These are phyloP conservation scores for Dendrothele bispora DNA, from an alignment of 768 basidiomycete genomes.

Conservation along the genomic window DNA sequence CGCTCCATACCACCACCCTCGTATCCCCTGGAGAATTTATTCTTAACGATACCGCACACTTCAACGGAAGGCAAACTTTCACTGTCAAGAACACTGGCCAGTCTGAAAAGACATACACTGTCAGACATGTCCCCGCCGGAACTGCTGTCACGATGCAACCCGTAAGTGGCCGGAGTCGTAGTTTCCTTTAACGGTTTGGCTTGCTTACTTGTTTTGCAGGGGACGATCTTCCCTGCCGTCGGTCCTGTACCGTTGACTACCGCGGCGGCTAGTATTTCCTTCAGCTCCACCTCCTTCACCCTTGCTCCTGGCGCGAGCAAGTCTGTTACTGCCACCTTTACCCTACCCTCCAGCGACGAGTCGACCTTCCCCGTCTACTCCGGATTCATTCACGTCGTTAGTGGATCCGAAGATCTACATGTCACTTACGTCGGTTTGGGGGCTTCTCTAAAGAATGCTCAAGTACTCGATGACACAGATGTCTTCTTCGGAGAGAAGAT, in stretches of 20 bases:
- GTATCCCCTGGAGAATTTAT: slow-evolving; percentile 58
- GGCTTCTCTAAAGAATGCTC: slow-evolving; percentile 43
- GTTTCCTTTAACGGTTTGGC: neutral
- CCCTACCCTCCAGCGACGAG: slow-evolving; percentile 41
- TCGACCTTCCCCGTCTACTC: slow-evolving; percentile 47
- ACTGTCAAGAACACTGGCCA: slow-evolving; percentile 51
- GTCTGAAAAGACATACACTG: slow-evolving; percentile 39
- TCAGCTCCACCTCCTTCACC: slow-evolving; percentile 44
- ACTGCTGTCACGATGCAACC: slow-evolving; percentile 48
- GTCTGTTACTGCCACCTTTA: slow-evolving; percentile 44
- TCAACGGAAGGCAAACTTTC: slow-evolving; percentile 48
- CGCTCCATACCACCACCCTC: slow-evolving; percentile 50
- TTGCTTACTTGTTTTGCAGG: slow-evolving; percentile 22
- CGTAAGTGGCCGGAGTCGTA: slow-evolving; percentile 23
- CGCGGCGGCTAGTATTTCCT: slow-evolving; percentile 42
- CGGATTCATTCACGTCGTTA: slow-evolving; percentile 42
- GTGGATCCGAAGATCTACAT: slow-evolving; percentile 24
- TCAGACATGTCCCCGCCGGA: slow-evolving; percentile 58
- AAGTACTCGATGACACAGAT: slow-evolving; percentile 52
- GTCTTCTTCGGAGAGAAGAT: slow-evolving; percentile 43
- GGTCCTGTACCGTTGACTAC: slow-evolving; percentile 54
- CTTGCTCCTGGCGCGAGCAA: slow-evolving; percentile 42
- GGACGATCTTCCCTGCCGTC: slow-evolving; percentile 37
- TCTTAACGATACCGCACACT: slow-evolving; percentile 64
- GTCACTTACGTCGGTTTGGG: slow-evolving; percentile 39